A percentile compares a stretch with the other conserved stretches of the same genome.
Evolutionary conservation across 257 asterid genomes (phyloP).

Genomic region (Verbena officinalis): DNA sequence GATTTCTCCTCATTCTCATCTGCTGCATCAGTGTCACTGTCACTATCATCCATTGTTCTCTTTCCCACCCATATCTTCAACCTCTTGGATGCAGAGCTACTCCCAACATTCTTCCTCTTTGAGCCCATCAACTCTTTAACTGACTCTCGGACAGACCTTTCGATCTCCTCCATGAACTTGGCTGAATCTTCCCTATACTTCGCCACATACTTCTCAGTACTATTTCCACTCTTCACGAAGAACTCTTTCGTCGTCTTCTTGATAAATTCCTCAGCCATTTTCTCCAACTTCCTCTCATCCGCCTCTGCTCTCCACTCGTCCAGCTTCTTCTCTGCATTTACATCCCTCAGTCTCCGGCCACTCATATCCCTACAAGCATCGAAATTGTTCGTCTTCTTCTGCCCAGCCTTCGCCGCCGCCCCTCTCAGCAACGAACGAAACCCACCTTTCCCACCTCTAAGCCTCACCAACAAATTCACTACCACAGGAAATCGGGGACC

Average conservation of each 20-base stretch:
- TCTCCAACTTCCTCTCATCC: conserved; percentile 88
- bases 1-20: conserved; percentile 61
- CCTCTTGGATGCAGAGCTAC: conserved; percentile 49
- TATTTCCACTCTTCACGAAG: conserved; percentile 52
- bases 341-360: conserved; percentile 96
- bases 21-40: conserved; percentile 57
- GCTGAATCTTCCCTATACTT: conserved; percentile 87
- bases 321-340: conserved; percentile 94
- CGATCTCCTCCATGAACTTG: conserved; percentile 82
- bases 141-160: conserved; percentile 78
- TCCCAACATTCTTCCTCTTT: conserved; percentile 56
- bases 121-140: conserved; percentile 46
- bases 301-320: conserved; percentile 96
- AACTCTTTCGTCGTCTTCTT: conserved; percentile 71
- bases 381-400: conserved; percentile 91
- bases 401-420: conserved; percentile 98
- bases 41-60: conserved; percentile 59
- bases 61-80: conserved; percentile 86
- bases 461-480: conserved; percentile 28
- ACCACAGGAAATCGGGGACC: conserved; percentile 27
- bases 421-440: conserved; percentile 92
- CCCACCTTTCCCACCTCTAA: conserved; percentile 98
- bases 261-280: conserved; percentile 80
- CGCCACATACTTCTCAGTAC: conserved; percentile 76
- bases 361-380: conserved; percentile 99